Evolutionary conservation across 2,329 filamentous ascomycete genomes (phyloP).

Genomic region (Fusarium brachygibbosum): DNA sequence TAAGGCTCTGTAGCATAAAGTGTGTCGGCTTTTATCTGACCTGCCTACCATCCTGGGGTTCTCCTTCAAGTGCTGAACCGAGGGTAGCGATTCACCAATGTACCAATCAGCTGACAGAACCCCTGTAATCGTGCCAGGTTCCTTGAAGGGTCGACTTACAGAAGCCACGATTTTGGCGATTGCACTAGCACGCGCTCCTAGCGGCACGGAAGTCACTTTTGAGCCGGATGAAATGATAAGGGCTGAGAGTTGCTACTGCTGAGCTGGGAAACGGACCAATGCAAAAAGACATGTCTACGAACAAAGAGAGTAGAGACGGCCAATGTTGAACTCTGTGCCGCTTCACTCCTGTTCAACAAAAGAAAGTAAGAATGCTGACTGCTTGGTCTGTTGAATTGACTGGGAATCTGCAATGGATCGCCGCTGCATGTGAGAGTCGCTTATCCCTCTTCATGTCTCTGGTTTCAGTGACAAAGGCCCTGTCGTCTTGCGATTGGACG

Average conservation of each 20-base stretch:
- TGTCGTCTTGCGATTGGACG: slow-evolving; percentile 29
- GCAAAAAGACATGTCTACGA: not conserved
- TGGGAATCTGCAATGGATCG: slow-evolving; percentile 18
- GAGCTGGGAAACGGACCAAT: too few relatives aligned
- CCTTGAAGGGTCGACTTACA: slow-evolving; percentile 41
- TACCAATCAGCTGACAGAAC: slow-evolving; percentile 22
- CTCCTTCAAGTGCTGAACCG: not conserved
- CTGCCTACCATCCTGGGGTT: not conserved
- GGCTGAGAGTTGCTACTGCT: too few relatives aligned
- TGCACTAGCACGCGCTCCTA: slow-evolving; percentile 4
- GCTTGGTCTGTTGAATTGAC: not conserved
- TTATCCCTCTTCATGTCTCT: slow-evolving; percentile 6
- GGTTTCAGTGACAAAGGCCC: slow-evolving; percentile 29
- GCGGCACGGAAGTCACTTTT: slow-evolving; percentile 24
- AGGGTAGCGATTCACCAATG: slow-evolving; percentile 9
- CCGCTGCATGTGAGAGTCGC: slow-evolving; percentile 32
- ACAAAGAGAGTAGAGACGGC: not conserved
- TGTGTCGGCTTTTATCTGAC: too few relatives aligned
- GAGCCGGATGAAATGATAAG: not conserved
- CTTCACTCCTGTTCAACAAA: not conserved
- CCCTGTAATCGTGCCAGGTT: slow-evolving; percentile 31
- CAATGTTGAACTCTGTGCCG: not conserved
- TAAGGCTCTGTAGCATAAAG: too few relatives aligned
- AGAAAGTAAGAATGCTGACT: slow-evolving; percentile 23
- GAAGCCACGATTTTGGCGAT: not conserved